Conservation (phyloP, 148 eudicot genomes). For the Amaranthus hypochondriacus region DNA sequence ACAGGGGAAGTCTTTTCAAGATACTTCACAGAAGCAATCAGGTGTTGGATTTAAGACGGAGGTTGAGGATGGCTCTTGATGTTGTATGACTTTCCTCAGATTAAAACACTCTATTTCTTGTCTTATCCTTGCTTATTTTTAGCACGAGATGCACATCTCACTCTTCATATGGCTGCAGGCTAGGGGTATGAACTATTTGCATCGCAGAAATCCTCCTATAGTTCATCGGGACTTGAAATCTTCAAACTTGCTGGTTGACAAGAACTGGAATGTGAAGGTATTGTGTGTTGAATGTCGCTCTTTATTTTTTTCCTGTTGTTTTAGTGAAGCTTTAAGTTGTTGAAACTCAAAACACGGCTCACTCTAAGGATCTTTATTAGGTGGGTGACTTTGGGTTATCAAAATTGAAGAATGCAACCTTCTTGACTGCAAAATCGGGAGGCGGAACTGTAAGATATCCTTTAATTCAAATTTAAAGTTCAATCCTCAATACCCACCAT, state of each 20-base stretch:
- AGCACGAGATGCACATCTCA: neutral
- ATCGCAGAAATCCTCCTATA: slow-evolving; percentile 84
- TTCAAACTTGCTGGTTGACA: slow-evolving; percentile 78
- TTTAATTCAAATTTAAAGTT: neutral
- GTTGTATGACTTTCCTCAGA: slow-evolving; percentile 45
- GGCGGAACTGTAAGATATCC: slow-evolving; percentile 64
- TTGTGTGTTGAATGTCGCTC: neutral
- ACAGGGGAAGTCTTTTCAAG: slow-evolving; percentile 87
- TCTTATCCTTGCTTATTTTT: neutral
- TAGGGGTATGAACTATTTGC: slow-evolving; percentile 90
- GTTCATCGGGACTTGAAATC: slow-evolving; percentile 85
- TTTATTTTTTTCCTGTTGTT: too few relatives aligned
- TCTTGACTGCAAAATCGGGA: slow-evolving; percentile 74
- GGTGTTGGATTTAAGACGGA: slow-evolving; percentile 50
- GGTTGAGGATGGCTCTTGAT: slow-evolving; percentile 84
- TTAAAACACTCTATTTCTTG: neutral
- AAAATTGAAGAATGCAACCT: slow-evolving; percentile 65
- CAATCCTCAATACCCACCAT: neutral
- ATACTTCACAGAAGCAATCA: slow-evolving; percentile 71
- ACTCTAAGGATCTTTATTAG: slow-evolving; percentile 26
- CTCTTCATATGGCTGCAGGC: slow-evolving; percentile 41
- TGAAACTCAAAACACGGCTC: neutral
- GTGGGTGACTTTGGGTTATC: slow-evolving; percentile 92
- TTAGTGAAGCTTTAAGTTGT: neutral
- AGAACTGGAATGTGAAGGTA: slow-evolving; percentile 89